A percentile compares a stretch with the other conserved stretches of the same genome.
Conservation (phyloP, 2,329 filamentous ascomycete species). For the Aspergillus quadricinctus region DNA sequence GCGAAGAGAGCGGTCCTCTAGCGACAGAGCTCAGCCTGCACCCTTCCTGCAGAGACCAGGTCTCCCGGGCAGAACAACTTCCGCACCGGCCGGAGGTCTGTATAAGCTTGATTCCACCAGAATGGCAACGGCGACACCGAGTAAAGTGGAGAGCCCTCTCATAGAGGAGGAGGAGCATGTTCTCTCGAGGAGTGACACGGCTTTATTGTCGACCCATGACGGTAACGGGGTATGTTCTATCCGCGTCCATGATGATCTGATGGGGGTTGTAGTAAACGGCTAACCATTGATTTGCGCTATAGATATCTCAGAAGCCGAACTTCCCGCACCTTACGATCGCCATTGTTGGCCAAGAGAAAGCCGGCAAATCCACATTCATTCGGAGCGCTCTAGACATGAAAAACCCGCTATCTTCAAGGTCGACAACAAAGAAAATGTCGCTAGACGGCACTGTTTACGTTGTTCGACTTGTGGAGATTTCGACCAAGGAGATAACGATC, state of each 20-base stretch:
- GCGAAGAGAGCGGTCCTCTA: constrained; percentile 29
- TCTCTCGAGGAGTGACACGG: constrained; percentile 12
- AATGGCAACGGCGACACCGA: constrained; percentile 15
- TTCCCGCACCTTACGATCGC: constrained; percentile 56
- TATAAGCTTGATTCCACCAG: constrained; percentile 22
- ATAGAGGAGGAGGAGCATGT: constrained; percentile 28
- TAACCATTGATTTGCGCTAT: constrained; percentile 6
- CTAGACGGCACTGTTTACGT: constrained; percentile 53
- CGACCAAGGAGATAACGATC: constrained; percentile 49
- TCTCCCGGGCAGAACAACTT: constrained; percentile 31
- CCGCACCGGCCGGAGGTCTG: constrained; percentile 30
- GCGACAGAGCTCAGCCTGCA: constrained; percentile 27
- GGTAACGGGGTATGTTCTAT: constrained; percentile 25
- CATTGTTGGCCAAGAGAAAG: constrained; percentile 50
- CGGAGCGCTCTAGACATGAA: constrained; percentile 53
- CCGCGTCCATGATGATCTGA: not conserved
- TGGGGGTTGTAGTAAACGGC: not conserved
- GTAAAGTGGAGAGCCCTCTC: constrained; percentile 20
- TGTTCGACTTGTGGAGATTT: constrained; percentile 55
- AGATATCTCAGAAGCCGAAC: constrained; percentile 24
- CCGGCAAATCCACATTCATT: constrained; percentile 59
- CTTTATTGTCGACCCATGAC: constrained; percentile 8
- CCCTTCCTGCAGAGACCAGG: constrained; percentile 26
- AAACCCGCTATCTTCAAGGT: constrained; percentile 35
- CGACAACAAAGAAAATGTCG: constrained; percentile 51